These are phyloP conservation scores for Teratosphaeria gauchensis DNA, from an alignment of 2,329 filamentous ascomycete species.

Conservation along the genomic window DNA sequence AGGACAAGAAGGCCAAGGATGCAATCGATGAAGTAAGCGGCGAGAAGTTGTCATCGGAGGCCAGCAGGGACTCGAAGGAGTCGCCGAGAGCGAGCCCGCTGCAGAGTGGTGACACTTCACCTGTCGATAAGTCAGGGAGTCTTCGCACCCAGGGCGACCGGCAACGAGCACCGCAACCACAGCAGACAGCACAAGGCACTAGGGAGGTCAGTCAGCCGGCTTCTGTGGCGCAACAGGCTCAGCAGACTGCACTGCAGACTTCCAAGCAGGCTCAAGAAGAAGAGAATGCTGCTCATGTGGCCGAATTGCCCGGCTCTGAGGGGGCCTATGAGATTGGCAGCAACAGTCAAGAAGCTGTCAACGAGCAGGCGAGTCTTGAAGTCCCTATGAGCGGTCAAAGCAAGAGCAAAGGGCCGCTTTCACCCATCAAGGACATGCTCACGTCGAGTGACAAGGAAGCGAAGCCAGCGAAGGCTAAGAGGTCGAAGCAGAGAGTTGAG, in stretches of 20 bases:
- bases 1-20: slow-evolving; percentile 51
- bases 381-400: background rate
- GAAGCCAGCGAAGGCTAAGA: slow-evolving; percentile 47
- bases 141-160: background rate
- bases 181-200: background rate
- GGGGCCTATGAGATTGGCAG: slow-evolving; percentile 28
- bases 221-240: background rate
- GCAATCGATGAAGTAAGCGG: slow-evolving; percentile 17
- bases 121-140: slow-evolving; percentile 11
- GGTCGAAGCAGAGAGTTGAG: slow-evolving; percentile 53
- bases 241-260: background rate
- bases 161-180: background rate
- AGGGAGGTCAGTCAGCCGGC: background rate
- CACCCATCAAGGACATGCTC: slow-evolving; percentile 35
- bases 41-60: slow-evolving; percentile 24
- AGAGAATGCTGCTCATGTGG: slow-evolving; percentile 16
- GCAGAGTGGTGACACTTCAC: slow-evolving; percentile 14
- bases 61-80: slow-evolving; percentile 16
- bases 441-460: slow-evolving; percentile 30
- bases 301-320: slow-evolving; percentile 30
- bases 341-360: slow-evolving; percentile 31
- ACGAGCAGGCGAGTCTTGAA: background rate
- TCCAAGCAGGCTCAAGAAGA: background rate
- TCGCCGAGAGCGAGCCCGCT: slow-evolving; percentile 14
- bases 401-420: slow-evolving; percentile 12